Base-by-base conservation (phyloP, 805 yeast species). In the Myxozyma monticola region DNA sequence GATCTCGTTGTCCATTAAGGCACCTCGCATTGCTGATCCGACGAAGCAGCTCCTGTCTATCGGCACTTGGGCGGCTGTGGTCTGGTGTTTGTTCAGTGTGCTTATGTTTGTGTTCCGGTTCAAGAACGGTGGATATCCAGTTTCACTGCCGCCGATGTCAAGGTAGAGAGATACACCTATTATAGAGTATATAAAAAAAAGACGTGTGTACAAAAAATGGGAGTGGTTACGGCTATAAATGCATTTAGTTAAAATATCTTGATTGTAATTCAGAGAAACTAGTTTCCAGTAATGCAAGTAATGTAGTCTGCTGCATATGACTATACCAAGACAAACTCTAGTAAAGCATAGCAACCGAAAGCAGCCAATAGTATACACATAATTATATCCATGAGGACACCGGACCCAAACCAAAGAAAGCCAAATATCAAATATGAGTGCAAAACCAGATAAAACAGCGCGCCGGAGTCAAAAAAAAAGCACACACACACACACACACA, bases 71-170 rank as follows among this genome's bases (percentile, higher is more conserved):
- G 62, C 76, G 9, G 62, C 68, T 0, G 62, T 75, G 18, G 64
- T 86, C 15, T 77, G 82, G 59, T 64, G 83, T 29, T 68, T 77
- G 39, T 88, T 78, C 71, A 81, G 90, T 61, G 75, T 77, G 41
- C 71, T 87, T 59, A 71, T 89, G 51, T 70, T 75, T 40, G 74
- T 87, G 47, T 93, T 87, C 75, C 76, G 75, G 39, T 62, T 78
- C 63, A 93, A 93, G 73, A 80, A 81, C 57, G 68, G 76, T 4
- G 85, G 87, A 0, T 93, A 87, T 68, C 98, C 98, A 36, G 85
- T 75, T 71, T 73, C 70, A 57, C 71, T 91, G 59, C 63, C 63
- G 8, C 63, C 63, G 9, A 56, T 54, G 52, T 18, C 51, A 18
- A 36, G 18, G 9, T 42, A 20, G 20, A 25, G 21, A 24, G n/a